phyloP scores from a whole-genome alignment of 106 monocot species.

The Allium cepa region DNA sequence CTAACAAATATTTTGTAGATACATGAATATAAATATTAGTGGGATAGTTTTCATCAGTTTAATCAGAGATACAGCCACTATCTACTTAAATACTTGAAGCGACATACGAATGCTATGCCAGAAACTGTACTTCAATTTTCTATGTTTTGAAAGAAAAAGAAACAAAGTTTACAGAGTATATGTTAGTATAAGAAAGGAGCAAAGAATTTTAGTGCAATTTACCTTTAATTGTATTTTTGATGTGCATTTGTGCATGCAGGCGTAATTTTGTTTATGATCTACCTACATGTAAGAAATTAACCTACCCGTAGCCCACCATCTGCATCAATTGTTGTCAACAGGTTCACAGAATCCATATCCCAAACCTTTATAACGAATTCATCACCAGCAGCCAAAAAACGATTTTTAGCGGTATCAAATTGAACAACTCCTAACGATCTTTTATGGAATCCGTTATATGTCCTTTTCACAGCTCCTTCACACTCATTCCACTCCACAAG shows the following conservation, averaged over 20 bases:
- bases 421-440: conserved; percentile 57
- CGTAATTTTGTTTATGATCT: too few relatives aligned
- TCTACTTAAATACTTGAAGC: too few relatives aligned
- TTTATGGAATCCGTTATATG: conserved; percentile 63
- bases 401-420: conserved; percentile 65
- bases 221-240: too few relatives aligned
- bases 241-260: neutral
- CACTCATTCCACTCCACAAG: conserved; percentile 85
- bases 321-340: conserved; percentile 64
- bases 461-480: conserved; percentile 67
- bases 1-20: conserved; percentile 8
- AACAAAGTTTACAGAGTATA: too few relatives aligned
- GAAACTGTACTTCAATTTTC: too few relatives aligned
- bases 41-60: too few relatives aligned
- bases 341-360: conserved; percentile 70
- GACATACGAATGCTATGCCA: too few relatives aligned
- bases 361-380: conserved; percentile 70
- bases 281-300: neutral
- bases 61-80: too few relatives aligned
- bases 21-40: neutral
- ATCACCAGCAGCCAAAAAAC: conserved; percentile 76
- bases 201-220: too few relatives aligned
- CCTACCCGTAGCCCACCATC: conserved; percentile 49
- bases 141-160: too few relatives aligned
- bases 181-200: too few relatives aligned